Conservation (phyloP, 192 early-diverging fungal genomes). For the Coemansia reversa region DNA sequence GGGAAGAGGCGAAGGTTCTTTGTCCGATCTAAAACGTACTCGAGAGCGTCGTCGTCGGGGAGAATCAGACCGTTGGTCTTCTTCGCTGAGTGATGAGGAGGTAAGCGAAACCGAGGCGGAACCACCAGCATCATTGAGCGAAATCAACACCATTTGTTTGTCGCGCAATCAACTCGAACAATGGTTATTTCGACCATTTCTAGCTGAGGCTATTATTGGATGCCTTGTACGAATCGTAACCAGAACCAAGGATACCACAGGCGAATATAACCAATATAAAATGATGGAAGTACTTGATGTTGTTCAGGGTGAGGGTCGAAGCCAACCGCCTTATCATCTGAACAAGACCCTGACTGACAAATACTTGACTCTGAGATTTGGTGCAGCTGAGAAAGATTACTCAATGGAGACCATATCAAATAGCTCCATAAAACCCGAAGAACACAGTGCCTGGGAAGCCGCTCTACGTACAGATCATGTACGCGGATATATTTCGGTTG, state of each 20-base stretch:
- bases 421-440: constrained; percentile 60
- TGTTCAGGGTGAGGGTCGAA: constrained; percentile 53
- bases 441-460: constrained; percentile 59
- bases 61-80: constrained; percentile 26
- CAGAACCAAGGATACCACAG: constrained; percentile 49
- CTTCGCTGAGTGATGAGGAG: constrained; percentile 37
- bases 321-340: constrained; percentile 61
- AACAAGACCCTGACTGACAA: constrained; percentile 65
- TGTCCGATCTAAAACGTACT: constrained; percentile 59
- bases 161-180: constrained; percentile 66
- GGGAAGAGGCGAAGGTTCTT: constrained; percentile 13
- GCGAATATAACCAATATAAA: constrained; percentile 57
- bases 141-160: constrained; percentile 62
- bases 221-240: constrained; percentile 66
- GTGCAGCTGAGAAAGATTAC: constrained; percentile 64
- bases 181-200: constrained; percentile 72
- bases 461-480: constrained; percentile 56
- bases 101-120: constrained; percentile 24
- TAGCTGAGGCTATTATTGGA: constrained; percentile 64
- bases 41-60: constrained; percentile 49
- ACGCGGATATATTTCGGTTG: constrained; percentile 45
- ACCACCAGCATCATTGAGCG: constrained; percentile 57
- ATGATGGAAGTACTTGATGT: constrained; percentile 65
- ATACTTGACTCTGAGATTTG: constrained; percentile 66
- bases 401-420: constrained; percentile 82